These are phyloP conservation scores for Cardamine occulta DNA, from an alignment of 345 rosid species.

Conservation along the genomic window DNA sequence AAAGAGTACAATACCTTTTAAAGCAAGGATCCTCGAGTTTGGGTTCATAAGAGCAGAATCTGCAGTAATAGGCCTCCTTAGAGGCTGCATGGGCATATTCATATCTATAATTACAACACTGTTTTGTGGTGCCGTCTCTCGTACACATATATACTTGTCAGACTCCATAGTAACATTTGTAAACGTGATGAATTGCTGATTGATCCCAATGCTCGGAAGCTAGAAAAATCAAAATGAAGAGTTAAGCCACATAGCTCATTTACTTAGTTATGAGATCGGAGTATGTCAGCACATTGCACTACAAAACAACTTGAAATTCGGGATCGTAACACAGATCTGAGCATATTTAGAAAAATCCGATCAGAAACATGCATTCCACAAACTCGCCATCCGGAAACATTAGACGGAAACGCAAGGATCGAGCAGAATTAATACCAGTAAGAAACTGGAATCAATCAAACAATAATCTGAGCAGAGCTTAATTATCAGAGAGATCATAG, in stretches of 20 bases:
- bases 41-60: conserved; percentile 89
- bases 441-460: conserved; percentile 25
- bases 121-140: conserved; percentile 86
- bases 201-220: conserved; percentile 81
- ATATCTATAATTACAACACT: conserved; percentile 82
- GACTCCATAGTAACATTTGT: conserved; percentile 89
- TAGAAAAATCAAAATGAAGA: conserved; percentile 42
- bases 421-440: conserved; percentile 22
- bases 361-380: conserved; percentile 25
- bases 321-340: conserved; percentile 42
- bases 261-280: conserved; percentile 33
- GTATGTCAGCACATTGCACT: conserved; percentile 17
- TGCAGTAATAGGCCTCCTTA: conserved; percentile 84
- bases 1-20: conserved; percentile 58
- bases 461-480: conserved; percentile 2
- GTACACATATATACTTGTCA: conserved; percentile 83
- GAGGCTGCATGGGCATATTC: conserved; percentile 85
- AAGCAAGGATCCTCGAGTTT: conserved; percentile 77
- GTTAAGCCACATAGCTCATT: conserved; percentile 18
- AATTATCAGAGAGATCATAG: conserved; percentile 24
- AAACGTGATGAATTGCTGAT: conserved; percentile 75
- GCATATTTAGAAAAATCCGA: conserved; percentile 15
- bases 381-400: conserved; percentile 1
- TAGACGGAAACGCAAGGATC: conserved; percentile 8
- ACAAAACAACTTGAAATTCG: conserved; percentile 7